phyloP scores from a whole-genome alignment of 257 asterid species.

The Ligustrum vulgare region DNA sequence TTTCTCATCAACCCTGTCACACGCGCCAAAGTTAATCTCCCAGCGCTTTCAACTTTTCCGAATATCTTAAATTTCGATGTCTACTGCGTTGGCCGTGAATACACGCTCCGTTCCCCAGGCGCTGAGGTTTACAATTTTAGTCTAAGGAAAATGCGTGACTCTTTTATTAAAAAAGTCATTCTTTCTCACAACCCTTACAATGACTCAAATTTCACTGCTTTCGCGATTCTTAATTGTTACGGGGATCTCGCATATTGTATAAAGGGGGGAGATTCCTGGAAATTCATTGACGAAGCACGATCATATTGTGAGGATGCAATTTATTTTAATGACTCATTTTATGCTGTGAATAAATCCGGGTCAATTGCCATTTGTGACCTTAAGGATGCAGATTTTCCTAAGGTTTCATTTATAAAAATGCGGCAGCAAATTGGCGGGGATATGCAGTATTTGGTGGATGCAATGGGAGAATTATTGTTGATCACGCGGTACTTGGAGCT shows the following conservation, averaged over 20 bases:
- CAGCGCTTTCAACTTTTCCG: conserved; percentile 59
- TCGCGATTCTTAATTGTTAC: conserved; percentile 46
- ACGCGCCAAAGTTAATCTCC: conserved; percentile 51
- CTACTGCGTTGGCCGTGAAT: conserved; percentile 65
- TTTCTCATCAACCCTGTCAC: conserved; percentile 77
- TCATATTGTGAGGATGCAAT: conserved; percentile 65
- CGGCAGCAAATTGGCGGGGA: conserved; percentile 47
- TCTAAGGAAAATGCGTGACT: conserved; percentile 70
- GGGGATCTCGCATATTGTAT: conserved; percentile 63
- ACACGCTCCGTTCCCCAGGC: conserved; percentile 38
- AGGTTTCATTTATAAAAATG: conserved; percentile 37
- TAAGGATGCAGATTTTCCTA: conserved; percentile 28
- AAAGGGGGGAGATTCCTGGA: conserved; percentile 51
- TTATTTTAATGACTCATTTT: conserved; percentile 40
- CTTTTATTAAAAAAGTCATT: conserved; percentile 57
- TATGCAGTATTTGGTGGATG: conserved; percentile 71
- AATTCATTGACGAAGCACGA: conserved; percentile 40
- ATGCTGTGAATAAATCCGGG: conserved; percentile 57
- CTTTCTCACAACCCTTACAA: conserved; percentile 53
- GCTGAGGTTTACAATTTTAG: conserved; percentile 29
- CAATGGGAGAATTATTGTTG: conserved; percentile 60
- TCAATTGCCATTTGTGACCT: conserved; percentile 59
- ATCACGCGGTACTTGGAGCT: conserved; percentile 58
- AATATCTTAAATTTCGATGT: conserved; percentile 54
- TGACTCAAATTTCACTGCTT: conserved; percentile 40